Conservation (phyloP, 1,284 basidiomycete species). For the Boletus subluridellus region DNA sequence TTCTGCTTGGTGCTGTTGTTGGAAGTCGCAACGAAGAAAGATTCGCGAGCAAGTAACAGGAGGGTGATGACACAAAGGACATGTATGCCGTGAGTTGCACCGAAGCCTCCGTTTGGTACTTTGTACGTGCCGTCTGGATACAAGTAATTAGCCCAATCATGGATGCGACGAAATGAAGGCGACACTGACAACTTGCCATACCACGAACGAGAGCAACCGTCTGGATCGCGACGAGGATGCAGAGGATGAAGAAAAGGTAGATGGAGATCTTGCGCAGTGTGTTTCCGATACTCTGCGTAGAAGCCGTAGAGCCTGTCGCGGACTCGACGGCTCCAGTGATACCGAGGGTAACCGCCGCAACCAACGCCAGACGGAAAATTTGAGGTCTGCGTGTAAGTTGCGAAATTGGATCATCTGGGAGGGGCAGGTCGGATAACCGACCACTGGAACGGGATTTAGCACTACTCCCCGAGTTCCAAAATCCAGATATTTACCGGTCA, state of each 20-base stretch:
- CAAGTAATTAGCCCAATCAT: neutral
- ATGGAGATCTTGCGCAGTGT: constrained; percentile 37
- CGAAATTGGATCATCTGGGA: constrained; percentile 26
- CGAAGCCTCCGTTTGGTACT: constrained; percentile 21
- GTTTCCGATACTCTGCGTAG: constrained; percentile 18
- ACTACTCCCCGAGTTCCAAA: neutral
- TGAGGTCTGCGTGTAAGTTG: constrained; percentile 33
- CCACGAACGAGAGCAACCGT: constrained; percentile 35
- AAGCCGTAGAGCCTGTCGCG: constrained; percentile 12
- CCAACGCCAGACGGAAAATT: constrained; percentile 35
- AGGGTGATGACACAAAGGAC: constrained; percentile 39
- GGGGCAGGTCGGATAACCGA: constrained; percentile 22
- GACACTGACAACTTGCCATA: constrained; percentile 23
- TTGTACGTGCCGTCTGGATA: constrained; percentile 25
- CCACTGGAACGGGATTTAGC: constrained; percentile 15
- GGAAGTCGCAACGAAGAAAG: constrained; percentile 40
- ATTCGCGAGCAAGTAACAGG: constrained; percentile 42
- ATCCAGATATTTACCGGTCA: constrained; percentile 27
- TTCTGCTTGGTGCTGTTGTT: constrained; percentile 30
- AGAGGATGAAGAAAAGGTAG: constrained; percentile 46
- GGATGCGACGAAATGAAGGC: neutral
- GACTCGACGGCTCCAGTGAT: constrained; percentile 35
- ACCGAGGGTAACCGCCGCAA: constrained; percentile 39
- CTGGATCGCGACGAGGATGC: constrained; percentile 39
- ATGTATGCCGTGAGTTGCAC: constrained; percentile 33